Base-by-base conservation (phyloP, 2,329 filamentous ascomycete genomes). In the Talaromyces sp. region DNA sequence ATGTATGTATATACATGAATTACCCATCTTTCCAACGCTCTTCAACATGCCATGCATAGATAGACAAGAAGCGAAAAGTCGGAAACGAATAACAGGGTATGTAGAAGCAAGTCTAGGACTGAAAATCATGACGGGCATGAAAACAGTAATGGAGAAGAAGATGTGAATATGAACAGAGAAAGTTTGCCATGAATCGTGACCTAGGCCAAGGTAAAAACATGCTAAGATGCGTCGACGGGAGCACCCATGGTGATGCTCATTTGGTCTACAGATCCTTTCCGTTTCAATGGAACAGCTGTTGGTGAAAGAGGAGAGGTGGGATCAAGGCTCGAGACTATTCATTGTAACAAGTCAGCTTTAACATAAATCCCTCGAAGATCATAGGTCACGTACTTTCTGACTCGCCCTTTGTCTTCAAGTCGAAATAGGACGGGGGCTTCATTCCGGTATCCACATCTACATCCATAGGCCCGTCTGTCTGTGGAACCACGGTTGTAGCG, bases 211-310 rank as follows among this genome's bases (percentile, higher is more conserved):
- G 3, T 8, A 47, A 11, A 11, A 63, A 35, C 14, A 22, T 27
- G 54, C 33, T 52, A 63, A 48, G 50, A 57, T 24, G 31, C 50
- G 31, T 56, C 61, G 24, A 57, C 31, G 47, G 43, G 39, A 27
- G 61, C 24, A 13, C 50, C 56, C 24, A 56, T 35, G n/a, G 61
- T 22, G 27, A 63, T 63, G 47, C 65, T 65, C 65, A 69, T 63
- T 54, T 62, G 62, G n/a, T 68, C 68, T 27, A 67, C 70, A 24
- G 67, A 66, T 24, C 70, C 71, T 67, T 77, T 77, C 56, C 76
- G 75, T 66, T 78, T 78, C 54, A 77, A 65, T 56, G 73, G 76
- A 66, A 76, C 76, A 11, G 60, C 54, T 43, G 64, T 65, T 22
- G 64, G 64, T 57, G 66, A 67, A 10, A 69, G 59, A n/a, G 68